Evolutionary conservation across 306 rosid species (phyloP).

Genomic region (Prunus fruticosa): DNA sequence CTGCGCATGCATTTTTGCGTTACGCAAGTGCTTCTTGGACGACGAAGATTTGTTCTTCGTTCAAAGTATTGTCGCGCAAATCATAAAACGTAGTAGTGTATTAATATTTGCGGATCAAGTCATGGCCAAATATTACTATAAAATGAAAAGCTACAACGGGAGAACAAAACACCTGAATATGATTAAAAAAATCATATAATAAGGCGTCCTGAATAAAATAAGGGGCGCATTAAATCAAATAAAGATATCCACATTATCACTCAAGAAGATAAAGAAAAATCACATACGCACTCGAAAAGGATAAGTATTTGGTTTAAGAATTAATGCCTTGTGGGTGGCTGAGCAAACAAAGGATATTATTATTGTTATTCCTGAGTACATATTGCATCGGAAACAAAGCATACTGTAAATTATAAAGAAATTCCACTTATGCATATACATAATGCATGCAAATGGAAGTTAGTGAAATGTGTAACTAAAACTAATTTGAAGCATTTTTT

Average conservation of each 20-base stretch:
- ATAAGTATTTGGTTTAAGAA: not conserved
- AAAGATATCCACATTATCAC: too few species aligned
- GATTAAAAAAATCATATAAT: too few species aligned
- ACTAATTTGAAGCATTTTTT: not conserved
- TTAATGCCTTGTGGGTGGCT: not conserved
- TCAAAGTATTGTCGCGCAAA: too few species aligned
- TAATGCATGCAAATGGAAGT: not conserved
- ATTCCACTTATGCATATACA: not conserved
- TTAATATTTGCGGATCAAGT: too few species aligned
- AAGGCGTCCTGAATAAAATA: rapidly evolving
- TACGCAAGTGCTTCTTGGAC: too few species aligned
- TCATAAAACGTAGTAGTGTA: too few species aligned
- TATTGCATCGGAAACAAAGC: not conserved
- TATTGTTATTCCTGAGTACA: not conserved
- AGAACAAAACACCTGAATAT: too few species aligned
- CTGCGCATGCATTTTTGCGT: too few species aligned
- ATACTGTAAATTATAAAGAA: not conserved
- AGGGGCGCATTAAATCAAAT: too few species aligned
- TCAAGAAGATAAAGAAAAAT: not conserved
- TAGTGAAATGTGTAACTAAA: not conserved
- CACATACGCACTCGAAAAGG: not conserved
- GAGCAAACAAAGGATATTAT: not conserved
- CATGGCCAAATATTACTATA: too few species aligned
- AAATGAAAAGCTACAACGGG: too few species aligned
- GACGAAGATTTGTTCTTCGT: too few species aligned